These are phyloP conservation scores for Gentiana dahurica DNA, from an alignment of 257 asterid genomes.

Conservation along the genomic window DNA sequence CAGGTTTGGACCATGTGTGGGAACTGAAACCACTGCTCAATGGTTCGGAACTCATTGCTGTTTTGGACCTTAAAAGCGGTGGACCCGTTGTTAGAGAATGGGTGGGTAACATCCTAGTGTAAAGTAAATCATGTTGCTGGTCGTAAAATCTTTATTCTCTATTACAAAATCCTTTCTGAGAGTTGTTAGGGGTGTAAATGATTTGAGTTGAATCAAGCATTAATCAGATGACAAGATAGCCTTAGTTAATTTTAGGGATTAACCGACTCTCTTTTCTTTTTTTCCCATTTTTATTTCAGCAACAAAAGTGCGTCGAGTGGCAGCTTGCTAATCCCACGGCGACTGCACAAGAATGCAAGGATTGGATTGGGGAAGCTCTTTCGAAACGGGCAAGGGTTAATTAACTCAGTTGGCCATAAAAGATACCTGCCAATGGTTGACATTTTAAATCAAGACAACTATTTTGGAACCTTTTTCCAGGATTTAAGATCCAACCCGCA, in stretches of 20 bases:
- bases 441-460: too few relatives aligned
- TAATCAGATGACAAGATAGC: too few relatives aligned
- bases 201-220: too few relatives aligned
- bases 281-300: constrained; percentile 24
- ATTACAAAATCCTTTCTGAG: too few relatives aligned
- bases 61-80: constrained; percentile 55
- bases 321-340: constrained; percentile 74
- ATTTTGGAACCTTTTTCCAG: too few relatives aligned
- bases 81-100: constrained; percentile 80
- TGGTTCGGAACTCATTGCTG: constrained; percentile 64
- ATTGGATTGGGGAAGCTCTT: constrained; percentile 55
- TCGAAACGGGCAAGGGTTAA: constrained; percentile 60
- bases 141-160: too few relatives aligned
- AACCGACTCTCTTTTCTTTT: neutral
- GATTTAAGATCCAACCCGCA: neutral
- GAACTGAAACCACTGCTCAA: constrained; percentile 57
- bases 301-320: constrained; percentile 65
- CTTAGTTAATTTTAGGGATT: neutral
- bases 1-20: constrained; percentile 83
- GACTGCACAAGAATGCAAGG: constrained; percentile 53
- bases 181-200: too few relatives aligned
- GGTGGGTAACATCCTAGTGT: constrained; percentile 29
- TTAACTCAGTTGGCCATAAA: constrained; percentile 12
- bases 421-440: too few relatives aligned
- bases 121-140: too few relatives aligned